A percentile compares a stretch with the other conserved stretches of the same genome.
Conservation (phyloP, 164 flowering plant species). For the Dillenia suffruticosa region DNA sequence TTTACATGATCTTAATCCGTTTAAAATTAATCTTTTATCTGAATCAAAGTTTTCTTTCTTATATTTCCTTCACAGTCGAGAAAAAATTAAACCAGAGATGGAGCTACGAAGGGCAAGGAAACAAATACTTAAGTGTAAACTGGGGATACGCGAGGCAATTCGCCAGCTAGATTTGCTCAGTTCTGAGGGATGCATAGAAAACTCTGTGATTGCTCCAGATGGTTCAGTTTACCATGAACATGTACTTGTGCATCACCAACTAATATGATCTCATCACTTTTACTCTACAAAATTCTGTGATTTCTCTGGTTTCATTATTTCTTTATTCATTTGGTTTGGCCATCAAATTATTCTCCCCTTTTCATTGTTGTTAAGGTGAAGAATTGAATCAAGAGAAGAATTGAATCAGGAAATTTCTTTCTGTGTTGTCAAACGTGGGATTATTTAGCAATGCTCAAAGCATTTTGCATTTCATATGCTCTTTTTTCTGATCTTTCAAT, state of each 20-base stretch:
- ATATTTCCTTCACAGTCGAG: constrained; percentile 55
- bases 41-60: neutral
- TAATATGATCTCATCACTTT: neutral
- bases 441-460: too few species aligned
- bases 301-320: too few species aligned
- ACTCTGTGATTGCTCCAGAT: constrained; percentile 71
- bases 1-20: neutral
- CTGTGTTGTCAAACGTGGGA: too few species aligned
- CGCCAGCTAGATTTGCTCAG: constrained; percentile 76
- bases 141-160: constrained; percentile 87
- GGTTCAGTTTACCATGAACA: constrained; percentile 94
- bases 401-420: too few species aligned
- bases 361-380: too few species aligned
- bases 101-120: constrained; percentile 83
- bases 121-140: constrained; percentile 85
- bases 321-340: too few species aligned
- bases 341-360: too few species aligned
- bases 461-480: too few species aligned
- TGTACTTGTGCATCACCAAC: constrained; percentile 30
- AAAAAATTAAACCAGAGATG: constrained; percentile 89
- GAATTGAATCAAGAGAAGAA: too few species aligned
- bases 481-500: too few species aligned
- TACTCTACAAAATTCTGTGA: too few species aligned
- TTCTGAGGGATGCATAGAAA: constrained; percentile 72
- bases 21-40: neutral